A percentile compares a stretch with the other conserved stretches of the same genome.
These are phyloP conservation scores for Magnaporthales sp. DNA, from an alignment of 2,329 filamentous ascomycete species.

Conservation along the genomic window DNA sequence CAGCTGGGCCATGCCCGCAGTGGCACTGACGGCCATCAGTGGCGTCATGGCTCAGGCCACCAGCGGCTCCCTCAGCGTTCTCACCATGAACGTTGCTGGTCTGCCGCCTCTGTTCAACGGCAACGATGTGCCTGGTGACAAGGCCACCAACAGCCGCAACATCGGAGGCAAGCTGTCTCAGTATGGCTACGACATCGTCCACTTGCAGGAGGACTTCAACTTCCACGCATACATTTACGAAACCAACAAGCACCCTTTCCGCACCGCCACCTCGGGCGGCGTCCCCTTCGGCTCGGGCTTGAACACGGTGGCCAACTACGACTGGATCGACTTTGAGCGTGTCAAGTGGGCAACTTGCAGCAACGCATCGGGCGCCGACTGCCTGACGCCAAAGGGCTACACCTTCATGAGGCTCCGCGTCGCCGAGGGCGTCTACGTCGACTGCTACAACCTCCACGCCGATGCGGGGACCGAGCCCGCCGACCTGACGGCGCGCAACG, in stretches of 20 bases:
- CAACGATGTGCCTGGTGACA: conserved; percentile 55
- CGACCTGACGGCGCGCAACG: conserved; percentile 46
- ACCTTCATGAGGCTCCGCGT: conserved; percentile 54
- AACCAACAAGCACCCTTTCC: conserved; percentile 48
- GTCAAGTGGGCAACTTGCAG: conserved; percentile 53
- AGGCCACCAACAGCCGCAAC: conserved; percentile 43
- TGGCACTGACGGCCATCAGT: neutral
- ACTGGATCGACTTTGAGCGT: conserved; percentile 46
- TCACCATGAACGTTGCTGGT: conserved; percentile 53
- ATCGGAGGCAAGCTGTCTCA: conserved; percentile 49
- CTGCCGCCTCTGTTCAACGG: conserved; percentile 45
- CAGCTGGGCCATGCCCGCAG: neutral
- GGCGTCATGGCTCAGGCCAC: neutral
- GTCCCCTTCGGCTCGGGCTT: conserved; percentile 55
- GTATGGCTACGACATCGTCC: conserved; percentile 52
- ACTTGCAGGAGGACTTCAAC: conserved; percentile 64
- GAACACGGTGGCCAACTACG: conserved; percentile 52
- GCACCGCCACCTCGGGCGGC: conserved; percentile 57
- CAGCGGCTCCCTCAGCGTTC: conserved; percentile 35
- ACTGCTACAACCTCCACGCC: conserved; percentile 59
- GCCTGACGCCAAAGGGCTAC: conserved; percentile 62
- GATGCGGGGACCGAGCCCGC: conserved; percentile 47
- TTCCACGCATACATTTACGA: conserved; percentile 56
- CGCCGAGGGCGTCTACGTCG: conserved; percentile 44
- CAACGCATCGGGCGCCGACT: conserved; percentile 46